Percentiles rank a stretch among this genome's conserved stretches.
Conservation (phyloP, 352 stramenopile genomes). For the Globisporangium mamillatum region DNA sequence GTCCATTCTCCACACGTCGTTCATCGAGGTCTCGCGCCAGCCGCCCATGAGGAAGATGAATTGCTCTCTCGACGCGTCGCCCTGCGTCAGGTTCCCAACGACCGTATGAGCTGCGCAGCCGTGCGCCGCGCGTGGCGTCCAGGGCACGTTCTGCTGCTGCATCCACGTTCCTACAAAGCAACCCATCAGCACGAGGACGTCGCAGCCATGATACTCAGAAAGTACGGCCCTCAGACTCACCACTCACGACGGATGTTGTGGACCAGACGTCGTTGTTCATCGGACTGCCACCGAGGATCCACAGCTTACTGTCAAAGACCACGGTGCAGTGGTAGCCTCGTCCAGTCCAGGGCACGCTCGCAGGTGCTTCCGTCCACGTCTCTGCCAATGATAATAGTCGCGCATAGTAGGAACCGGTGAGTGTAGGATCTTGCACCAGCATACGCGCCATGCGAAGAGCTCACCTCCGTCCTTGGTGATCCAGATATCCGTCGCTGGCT, state of each 20-base stretch:
- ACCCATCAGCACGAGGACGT: not conserved
- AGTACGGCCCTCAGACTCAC: slow-evolving; percentile 4
- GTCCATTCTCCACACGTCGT: slow-evolving; percentile 77
- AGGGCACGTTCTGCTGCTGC: slow-evolving; percentile 43
- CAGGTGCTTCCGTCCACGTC: slow-evolving; percentile 41
- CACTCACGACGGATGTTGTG: slow-evolving; percentile 52
- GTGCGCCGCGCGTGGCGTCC: slow-evolving; percentile 55
- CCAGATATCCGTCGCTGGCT: slow-evolving; percentile 76
- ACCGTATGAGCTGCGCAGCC: slow-evolving; percentile 53
- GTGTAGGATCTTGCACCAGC: not conserved
- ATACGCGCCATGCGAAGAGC: not conserved
- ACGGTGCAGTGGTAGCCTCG: slow-evolving; percentile 76
- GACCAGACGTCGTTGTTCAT: slow-evolving; percentile 82
- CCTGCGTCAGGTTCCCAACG: slow-evolving; percentile 45
- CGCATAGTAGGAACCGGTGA: not conserved
- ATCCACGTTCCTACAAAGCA: slow-evolving; percentile 26
- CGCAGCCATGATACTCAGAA: too few species aligned
- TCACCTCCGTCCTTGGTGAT: slow-evolving; percentile 59
- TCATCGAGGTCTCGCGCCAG: slow-evolving; percentile 58
- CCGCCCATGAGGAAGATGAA: slow-evolving; percentile 69
- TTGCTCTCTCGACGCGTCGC: slow-evolving; percentile 43
- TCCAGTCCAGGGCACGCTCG: slow-evolving; percentile 42
- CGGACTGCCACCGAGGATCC: slow-evolving; percentile 73
- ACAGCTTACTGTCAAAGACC: slow-evolving; percentile 52
- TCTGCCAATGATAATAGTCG: slow-evolving; percentile 18